Evolutionary conservation across 2,329 filamentous ascomycete genomes (phyloP), one percentile per base, ranked within the genome.

Genomic region (Cylindrodendrum hubeiense): DNA sequence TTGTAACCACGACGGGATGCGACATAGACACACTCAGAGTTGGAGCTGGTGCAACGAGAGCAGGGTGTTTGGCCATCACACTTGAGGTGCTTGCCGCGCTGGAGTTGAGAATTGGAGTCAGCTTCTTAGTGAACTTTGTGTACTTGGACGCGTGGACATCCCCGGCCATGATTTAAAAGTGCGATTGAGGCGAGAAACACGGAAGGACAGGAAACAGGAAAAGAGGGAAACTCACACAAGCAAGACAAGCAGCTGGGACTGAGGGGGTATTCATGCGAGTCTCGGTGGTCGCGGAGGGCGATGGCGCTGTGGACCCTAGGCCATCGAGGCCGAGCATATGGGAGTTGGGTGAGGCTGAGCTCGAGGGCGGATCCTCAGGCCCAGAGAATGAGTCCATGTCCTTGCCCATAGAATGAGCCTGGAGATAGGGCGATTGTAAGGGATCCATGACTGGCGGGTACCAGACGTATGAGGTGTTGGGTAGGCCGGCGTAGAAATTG

Each of bases 1-100:
- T 92, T 93, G 81, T 92, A 93, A 30, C 92, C 92, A 66, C 92
- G 87, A 46, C 92, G 89, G 41, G 91, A 94, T 47, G 91, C 89
- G 52, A 93, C 88, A 76, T 93, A 94, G 74, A 89, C 81, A 77
- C 93, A 95, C 51, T 90, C 84, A 19, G 84, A 80, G 60, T 86
- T 85, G 51, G 86, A 85, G 54, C 82, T 79, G 22, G 81, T 80
- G 78, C 92, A 95, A 58, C 93, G 89, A 50, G 87, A 85, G 79
- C 93, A 95, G 13, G 92, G 92, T 33, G 80, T 89, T 39, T 83
- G 80, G 28, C 91, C 91, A 77, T 94, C 91, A 76, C 92, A 95
- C 76, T 93, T 95, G 52, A 94, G 84, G 78, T 95, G 93, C 74
- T 93, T 89, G 68, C 76, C 81, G 55, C 87, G 83, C 87, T 89